These are phyloP conservation scores for Herpotrichia juniperi DNA, from an alignment of 2,329 filamentous ascomycete species.

Conservation along the genomic window DNA sequence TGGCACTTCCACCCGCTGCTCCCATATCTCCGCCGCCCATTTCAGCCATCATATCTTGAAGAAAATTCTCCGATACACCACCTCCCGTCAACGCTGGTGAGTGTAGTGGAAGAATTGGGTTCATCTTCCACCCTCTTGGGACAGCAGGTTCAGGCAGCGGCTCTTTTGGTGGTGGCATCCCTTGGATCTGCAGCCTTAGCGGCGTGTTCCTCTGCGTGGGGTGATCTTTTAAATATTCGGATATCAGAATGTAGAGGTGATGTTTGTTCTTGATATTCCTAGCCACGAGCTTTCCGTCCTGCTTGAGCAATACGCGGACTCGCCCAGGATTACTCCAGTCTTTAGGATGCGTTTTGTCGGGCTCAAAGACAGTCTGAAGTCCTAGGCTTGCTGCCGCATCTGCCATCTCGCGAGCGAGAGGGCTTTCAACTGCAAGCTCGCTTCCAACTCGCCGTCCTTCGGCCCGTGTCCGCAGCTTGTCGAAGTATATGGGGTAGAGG, in stretches of 20 bases:
- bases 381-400: slow-evolving; percentile 72
- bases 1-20: slow-evolving; percentile 18
- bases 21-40: slow-evolving; percentile 62
- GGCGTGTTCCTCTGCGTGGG: slow-evolving; percentile 77
- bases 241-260: slow-evolving; percentile 83
- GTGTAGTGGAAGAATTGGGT: slow-evolving; percentile 81
- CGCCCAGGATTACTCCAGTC: slow-evolving; percentile 97
- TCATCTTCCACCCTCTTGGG: slow-evolving; percentile 91
- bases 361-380: slow-evolving; percentile 80
- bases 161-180: slow-evolving; percentile 69
- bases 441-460: slow-evolving; percentile 80
- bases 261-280: slow-evolving; percentile 74
- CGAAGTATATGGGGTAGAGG: slow-evolving; percentile 96
- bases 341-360: slow-evolving; percentile 89
- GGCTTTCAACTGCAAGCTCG: slow-evolving; percentile 78
- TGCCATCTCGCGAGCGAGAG: slow-evolving; percentile 86
- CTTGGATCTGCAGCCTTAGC: slow-evolving; percentile 74
- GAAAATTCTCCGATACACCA: slow-evolving; percentile 90
- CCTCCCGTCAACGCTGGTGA: slow-evolving; percentile 90
- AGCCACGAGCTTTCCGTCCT: slow-evolving; percentile 59
- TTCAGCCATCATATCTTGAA: slow-evolving; percentile 96
- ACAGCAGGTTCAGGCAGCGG: slow-evolving; percentile 69
- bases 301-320: slow-evolving; percentile 78
- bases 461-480: slow-evolving; percentile 73
- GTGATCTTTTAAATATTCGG: slow-evolving; percentile 75